Evolutionary conservation across 2,329 filamentous ascomycete species (phyloP), one percentile per base, ranked within the genome.

Genomic region (Colletotrichum sansevieriae): DNA sequence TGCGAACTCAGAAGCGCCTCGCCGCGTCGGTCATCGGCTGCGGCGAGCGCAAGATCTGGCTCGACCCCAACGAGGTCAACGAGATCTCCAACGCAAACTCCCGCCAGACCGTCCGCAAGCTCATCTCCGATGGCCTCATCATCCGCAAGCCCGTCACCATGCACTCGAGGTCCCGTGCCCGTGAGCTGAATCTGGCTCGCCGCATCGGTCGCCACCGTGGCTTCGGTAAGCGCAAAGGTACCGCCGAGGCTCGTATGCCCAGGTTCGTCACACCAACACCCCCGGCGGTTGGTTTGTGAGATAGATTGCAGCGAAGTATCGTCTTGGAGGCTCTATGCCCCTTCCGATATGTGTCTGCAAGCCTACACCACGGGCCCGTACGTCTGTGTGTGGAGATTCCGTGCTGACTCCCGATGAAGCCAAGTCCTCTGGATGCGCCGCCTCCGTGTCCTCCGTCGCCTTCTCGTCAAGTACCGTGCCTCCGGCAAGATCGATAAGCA

Each of bases 171-270:
- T 91, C 93, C 80, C 94, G 96, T 81, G 96, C 96, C 81, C 93
- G 97, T 80, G 95, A 96, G 85, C 90, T 99, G 84, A 97, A 92
- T 84, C 93, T 93, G 75, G 93, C 96, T 83, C 92, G 96, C 87
- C 90, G 95, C 82, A 95, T 97, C 82, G 96, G 96, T 82, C 91
- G 96, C 86, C 96, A 99, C 90, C 92, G 96, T 86, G 96, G 96
- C 83, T 97, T 97, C 88, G 96, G 96, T 93, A 99, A 99, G 94
- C 94, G 96, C 87, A 99, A 99, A 95, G 97, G 96, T 98, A 98
- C 97, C 81, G 93, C 93, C 83, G 95, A 99, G 83, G 95, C 96
- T 83, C 94, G 96, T 91, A 99, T 99, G 96, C 95, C 95, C 82
- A 92, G 91, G 93, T 96, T 92, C 83, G 92, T 81, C 74, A 63